These are phyloP conservation scores for Boletus subparvulus DNA, from an alignment of 768 basidiomycete genomes.

Conservation along the genomic window DNA sequence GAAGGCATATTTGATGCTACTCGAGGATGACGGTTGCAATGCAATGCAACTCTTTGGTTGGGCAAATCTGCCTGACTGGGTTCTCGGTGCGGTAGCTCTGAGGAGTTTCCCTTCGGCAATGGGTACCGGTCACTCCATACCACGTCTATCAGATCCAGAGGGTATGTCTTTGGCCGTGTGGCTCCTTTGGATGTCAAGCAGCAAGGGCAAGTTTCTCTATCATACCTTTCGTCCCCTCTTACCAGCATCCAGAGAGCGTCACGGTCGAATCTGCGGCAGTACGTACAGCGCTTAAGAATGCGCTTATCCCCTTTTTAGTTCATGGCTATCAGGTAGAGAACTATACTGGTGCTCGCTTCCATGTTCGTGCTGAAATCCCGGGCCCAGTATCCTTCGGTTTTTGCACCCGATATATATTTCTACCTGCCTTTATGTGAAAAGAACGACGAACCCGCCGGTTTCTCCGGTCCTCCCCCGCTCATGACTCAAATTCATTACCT, in stretches of 20 bases:
- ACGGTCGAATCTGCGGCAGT: slow-evolving; percentile 28
- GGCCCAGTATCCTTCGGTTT: slow-evolving; percentile 40
- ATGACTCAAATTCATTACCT: slow-evolving; percentile 40
- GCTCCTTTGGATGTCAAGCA: slow-evolving; percentile 48
- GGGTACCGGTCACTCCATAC: background rate
- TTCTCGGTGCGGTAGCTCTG: slow-evolving; percentile 14
- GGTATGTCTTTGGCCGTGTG: slow-evolving; percentile 42
- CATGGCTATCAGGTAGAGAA: slow-evolving; percentile 41
- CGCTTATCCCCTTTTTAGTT: slow-evolving; percentile 41
- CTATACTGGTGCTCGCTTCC: background rate
- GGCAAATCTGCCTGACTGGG: slow-evolving; percentile 37
- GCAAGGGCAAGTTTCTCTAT: slow-evolving; percentile 33
- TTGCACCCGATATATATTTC: slow-evolving; percentile 46
- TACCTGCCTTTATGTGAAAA: slow-evolving; percentile 39
- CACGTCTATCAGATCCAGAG: slow-evolving; percentile 34
- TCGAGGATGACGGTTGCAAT: slow-evolving; percentile 52
- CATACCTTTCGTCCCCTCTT: slow-evolving; percentile 4
- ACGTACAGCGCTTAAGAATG: slow-evolving; percentile 28
- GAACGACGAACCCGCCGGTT: slow-evolving; percentile 21
- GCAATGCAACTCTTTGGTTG: slow-evolving; percentile 42
- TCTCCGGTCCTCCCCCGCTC: slow-evolving; percentile 36
- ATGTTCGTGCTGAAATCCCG: slow-evolving; percentile 5
- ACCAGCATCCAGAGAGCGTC: slow-evolving; percentile 34
- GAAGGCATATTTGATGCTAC: slow-evolving; percentile 53
- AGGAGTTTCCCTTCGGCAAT: slow-evolving; percentile 8